Evolutionary conservation across 2,329 filamentous ascomycete genomes (phyloP), one percentile per base, ranked within the genome.

Genomic region (Fusarium tjaetaba): DNA sequence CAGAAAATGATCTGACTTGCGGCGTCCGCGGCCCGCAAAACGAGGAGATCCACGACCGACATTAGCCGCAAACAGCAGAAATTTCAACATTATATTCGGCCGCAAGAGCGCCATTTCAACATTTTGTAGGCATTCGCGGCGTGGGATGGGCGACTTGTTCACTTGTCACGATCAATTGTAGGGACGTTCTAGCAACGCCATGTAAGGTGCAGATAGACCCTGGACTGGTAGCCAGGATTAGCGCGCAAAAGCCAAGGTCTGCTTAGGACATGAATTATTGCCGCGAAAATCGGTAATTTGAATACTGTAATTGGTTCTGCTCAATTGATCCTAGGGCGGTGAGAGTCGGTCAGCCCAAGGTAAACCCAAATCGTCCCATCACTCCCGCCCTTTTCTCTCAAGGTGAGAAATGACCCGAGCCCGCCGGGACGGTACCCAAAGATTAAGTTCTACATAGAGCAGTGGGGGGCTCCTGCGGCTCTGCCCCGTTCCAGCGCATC

Each of bases 91-190:
- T 20, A 5, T 7, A 20, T 36, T 16, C 34, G 24, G 51, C 34
- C 14, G 2, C 4, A 0, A 2, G 1, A 1, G 9, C 6, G 2
- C 2, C 0, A 2, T 4, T 7, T 42, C 15, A 32, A 15, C 15
- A 32, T 32, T 8, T 0, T 0, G 2, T 24, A 43, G 39, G 53
- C 26, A 45, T 34, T 2, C 3, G 39, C 53, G 53, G 39, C 38
- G 22, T 39, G 20, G 20, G 7, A 42, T 56, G 7, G 3, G n/a
- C 6, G 1, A 36, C 0, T 26, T 3, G 4, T 8, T 11, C 2
- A 34, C 9, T 52, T 20, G 30, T 0, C 20, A 13, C 20, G 38
- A 7, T 39, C 11, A 13, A 39, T 39, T 22, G 11, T 13, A 13
- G 1, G 20, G 11, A 7, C 7, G 32, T 34, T 34, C 14, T 2